Evolutionary conservation across 2,329 filamentous ascomycete species (phyloP), one percentile per base, ranked within the genome.

Genomic region (Chaetomiaceae sp.): DNA sequence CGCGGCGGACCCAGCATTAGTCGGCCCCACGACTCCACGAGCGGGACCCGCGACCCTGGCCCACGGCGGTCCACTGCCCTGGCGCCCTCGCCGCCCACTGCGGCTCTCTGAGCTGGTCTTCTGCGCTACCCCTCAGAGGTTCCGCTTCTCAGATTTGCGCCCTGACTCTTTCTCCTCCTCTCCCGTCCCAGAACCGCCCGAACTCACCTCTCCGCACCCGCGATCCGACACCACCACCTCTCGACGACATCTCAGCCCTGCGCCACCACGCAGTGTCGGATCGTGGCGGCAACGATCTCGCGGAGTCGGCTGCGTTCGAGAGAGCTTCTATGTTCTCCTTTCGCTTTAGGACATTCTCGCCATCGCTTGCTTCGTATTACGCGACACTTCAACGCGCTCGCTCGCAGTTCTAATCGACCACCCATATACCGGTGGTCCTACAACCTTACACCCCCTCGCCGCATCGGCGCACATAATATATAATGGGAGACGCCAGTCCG

Each of bases 401-500:
- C 33, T 45, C 39, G 22, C 36, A 47, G 14, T 30, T 15, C 10
- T 41, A 36, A 50, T 19, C 40, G 42, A 37, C 42, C 29, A 27
- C n/a, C n/a, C n/a, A n/a, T n/a, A n/a, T n/a, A 19, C 20, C 29
- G 14, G 27, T 38, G 39, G 9, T n/a, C n/a, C n/a, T n/a, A n/a
- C n/a, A n/a, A n/a, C 39, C 15, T 24, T 26, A 11, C 35, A n/a
- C 20, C 18, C 26, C 26, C 41, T 11, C 27, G 35, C 39, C 38
- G 15, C 41, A 35, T 27, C 38, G 26, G 33, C 35, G 19, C 12
- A 14, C 17, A 18, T 39, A 46, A 45, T 42, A 14, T 35, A 51
- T 46, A 38, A 58, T 58, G 56, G 55, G 46, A 42, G 55, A 56
- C 39, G 36, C 41, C 33, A 50, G 35, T 36, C 42, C 49, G 36